phyloP scores from a whole-genome alignment of 2,329 filamentous ascomycete genomes.

The Venturia effusa region DNA sequence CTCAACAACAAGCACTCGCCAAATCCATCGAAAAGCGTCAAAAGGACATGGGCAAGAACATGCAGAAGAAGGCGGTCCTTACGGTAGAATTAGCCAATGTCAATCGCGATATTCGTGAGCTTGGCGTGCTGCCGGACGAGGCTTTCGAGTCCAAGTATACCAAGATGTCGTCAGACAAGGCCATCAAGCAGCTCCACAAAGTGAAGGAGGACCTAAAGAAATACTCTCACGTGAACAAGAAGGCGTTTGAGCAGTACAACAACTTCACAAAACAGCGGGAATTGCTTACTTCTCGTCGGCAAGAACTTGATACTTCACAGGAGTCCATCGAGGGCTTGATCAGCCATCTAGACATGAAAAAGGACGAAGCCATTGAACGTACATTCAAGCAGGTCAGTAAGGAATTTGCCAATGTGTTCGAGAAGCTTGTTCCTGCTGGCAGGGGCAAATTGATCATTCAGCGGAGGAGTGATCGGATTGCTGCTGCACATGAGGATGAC shows the following conservation, averaged over 20 bases:
- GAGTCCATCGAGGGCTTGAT: constrained; percentile 86
- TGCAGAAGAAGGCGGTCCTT: constrained; percentile 75
- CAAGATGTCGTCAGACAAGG: constrained; percentile 53
- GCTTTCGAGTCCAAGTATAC: constrained; percentile 78
- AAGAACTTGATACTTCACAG: constrained; percentile 79
- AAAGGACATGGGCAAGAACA: constrained; percentile 82
- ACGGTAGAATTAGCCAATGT: constrained; percentile 69
- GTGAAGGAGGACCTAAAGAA: constrained; percentile 91
- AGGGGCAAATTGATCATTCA: constrained; percentile 89
- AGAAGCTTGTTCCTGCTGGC: constrained; percentile 87
- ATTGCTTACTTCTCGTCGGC: constrained; percentile 69
- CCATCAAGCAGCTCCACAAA: constrained; percentile 64
- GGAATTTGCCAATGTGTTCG: constrained; percentile 87
- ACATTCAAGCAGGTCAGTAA: constrained; percentile 97
- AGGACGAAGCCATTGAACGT: constrained; percentile 95
- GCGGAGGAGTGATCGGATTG: constrained; percentile 66
- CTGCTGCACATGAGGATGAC: constrained; percentile 50
- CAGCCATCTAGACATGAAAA: constrained; percentile 81
- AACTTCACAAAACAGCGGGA: constrained; percentile 91
- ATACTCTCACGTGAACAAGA: constrained; percentile 97
- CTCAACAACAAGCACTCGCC: constrained; percentile 64
- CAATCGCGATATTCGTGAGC: constrained; percentile 78
- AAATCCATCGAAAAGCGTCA: constrained; percentile 73
- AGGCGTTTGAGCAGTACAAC: constrained; percentile 98
- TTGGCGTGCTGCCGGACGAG: constrained; percentile 88